Evolutionary conservation across 345 rosid genomes (phyloP).

Genomic region (Erodium maritimum): DNA sequence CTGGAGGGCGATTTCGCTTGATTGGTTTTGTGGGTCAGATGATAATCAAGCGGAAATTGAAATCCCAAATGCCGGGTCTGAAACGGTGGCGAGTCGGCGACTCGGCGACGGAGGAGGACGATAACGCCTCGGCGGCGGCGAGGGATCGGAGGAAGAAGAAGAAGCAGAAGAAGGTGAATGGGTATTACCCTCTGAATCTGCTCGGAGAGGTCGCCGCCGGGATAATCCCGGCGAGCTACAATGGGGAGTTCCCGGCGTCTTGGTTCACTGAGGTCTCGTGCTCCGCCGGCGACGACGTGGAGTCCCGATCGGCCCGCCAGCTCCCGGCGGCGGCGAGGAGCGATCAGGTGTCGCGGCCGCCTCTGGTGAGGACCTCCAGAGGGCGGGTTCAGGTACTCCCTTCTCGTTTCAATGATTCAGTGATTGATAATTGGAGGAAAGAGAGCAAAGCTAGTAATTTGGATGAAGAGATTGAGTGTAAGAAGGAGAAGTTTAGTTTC

Average conservation of each 20-base stretch:
- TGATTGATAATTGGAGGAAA: constrained; percentile 86
- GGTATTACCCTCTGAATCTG: constrained; percentile 57
- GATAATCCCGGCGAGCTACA: constrained; percentile 40
- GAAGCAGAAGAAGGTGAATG: constrained; percentile 22
- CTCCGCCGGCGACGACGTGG: constrained; percentile 39
- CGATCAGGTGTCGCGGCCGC: constrained; percentile 55
- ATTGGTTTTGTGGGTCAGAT: constrained; percentile 20
- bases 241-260: constrained; percentile 31
- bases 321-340: no score
- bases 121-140: constrained; percentile 20
- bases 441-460: constrained; percentile 34
- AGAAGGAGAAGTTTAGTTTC: constrained; percentile 29
- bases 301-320: constrained; percentile 30
- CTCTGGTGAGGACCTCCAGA: constrained; percentile 83
- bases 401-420: constrained; percentile 94
- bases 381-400: constrained; percentile 98
- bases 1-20: no score
- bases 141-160: constrained; percentile 49
- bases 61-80: constrained; percentile 79
- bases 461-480: constrained; percentile 33
- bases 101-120: constrained; percentile 24
- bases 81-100: constrained; percentile 53
- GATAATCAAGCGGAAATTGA: constrained; percentile 87
- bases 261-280: constrained; percentile 50
- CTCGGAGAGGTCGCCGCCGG: constrained; percentile 63